Evolutionary conservation across 345 rosid genomes (phyloP), one percentile per base, ranked within the genome.

Genomic region (Combretum micranthum): DNA sequence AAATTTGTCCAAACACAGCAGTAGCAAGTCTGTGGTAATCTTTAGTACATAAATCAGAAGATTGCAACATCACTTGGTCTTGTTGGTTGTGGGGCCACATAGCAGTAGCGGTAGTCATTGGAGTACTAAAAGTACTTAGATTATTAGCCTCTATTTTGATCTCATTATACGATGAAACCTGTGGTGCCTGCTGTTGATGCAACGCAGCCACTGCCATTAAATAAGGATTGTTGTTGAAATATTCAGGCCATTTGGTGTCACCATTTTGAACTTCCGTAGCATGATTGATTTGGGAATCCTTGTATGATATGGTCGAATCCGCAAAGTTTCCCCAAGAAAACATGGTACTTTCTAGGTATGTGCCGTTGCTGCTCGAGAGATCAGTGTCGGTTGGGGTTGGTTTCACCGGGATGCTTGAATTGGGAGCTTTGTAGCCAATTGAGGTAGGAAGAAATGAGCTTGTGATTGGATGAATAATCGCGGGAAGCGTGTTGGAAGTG

Each of bases 21-120:
- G 62, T 47, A 32, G 39, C 10, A 18, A 58, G 62, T 58, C 62
- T 58, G 16, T 47, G 62, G 62, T 23, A 22, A 47, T 58, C 48
- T 52, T 58, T 58, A 18, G 62, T 16, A 47, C 53, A 47, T 14
- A 20, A 21, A 46, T 32, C 62, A 46, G 62, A 57, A 15, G 51
- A 44, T 22, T 39, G 51, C 42, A 58, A 25, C 26, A 42, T 42
- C 12, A 25, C 52, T 52, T 20, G 59, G 44, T 48, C 57, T 16
- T 51, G 69, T 46, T 64, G 59, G 25, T 57, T 47, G 20, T 64
- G 68, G 3, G 57, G 66, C 66, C 60, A 63, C 12, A 46, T 16
- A 46, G 50, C 21, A 47, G 39, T 32, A 32, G 39, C 9, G 9
- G 39, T 32, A 32, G 9, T 32, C 5, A 44, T 63, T n/a, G 66